Percentiles rank a stretch among this genome's conserved stretches.
These are phyloP conservation scores for Talaromyces piceae DNA, from an alignment of 2,329 filamentous ascomycete genomes.

Conservation along the genomic window DNA sequence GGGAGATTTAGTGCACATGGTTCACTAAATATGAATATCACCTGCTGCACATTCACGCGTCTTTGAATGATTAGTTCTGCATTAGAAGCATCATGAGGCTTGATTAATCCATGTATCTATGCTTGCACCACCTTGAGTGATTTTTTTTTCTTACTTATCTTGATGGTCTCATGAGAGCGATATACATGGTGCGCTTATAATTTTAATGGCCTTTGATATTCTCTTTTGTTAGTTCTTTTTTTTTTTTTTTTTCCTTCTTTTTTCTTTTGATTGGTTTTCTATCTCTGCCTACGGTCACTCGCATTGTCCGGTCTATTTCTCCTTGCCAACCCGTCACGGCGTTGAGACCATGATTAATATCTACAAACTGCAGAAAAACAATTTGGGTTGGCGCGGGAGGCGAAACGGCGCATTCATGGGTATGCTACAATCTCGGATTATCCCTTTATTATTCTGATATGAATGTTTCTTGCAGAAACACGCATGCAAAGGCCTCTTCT, in stretches of 20 bases:
- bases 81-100: background rate
- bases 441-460: background rate
- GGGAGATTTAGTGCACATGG: slow-evolving; percentile 31
- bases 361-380: background rate
- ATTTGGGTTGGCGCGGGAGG: background rate
- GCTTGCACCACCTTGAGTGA: background rate
- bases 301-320: background rate
- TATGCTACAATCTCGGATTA: background rate
- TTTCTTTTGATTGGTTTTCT: background rate
- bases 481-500: background rate
- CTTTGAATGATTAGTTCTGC: background rate
- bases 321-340: background rate
- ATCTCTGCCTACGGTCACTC: background rate
- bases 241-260: too few relatives aligned
- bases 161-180: background rate
- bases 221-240: too few relatives aligned
- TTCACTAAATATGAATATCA: slow-evolving; percentile 13
- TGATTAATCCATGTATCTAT: background rate
- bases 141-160: background rate
- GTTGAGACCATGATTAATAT: background rate
- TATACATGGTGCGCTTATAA: background rate
- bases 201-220: too few relatives aligned
- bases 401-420: background rate
- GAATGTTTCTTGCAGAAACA: background rate
- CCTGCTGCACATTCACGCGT: background rate